These are phyloP conservation scores for Austroboletus eburneus DNA, from an alignment of 768 basidiomycete species.

Conservation along the genomic window DNA sequence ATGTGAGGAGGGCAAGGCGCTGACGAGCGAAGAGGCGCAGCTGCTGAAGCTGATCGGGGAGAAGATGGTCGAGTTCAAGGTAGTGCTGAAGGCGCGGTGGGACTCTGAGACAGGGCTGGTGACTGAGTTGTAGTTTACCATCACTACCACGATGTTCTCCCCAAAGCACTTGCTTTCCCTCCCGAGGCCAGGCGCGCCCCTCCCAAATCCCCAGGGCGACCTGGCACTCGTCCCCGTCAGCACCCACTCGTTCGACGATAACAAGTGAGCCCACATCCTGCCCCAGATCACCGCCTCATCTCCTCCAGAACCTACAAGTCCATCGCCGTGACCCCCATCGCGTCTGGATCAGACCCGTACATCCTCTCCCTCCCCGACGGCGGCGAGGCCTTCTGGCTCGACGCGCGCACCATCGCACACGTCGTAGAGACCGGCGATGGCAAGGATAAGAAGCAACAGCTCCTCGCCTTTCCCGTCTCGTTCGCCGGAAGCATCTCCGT, in stretches of 20 bases:
- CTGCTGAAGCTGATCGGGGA: conserved; percentile 88
- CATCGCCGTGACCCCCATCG: conserved; percentile 58
- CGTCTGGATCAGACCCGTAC: conserved; percentile 44
- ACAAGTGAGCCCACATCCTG: conserved; percentile 63
- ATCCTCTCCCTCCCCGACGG: conserved; percentile 60
- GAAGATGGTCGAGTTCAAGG: conserved; percentile 81
- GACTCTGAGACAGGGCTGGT: conserved; percentile 64
- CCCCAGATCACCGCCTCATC: not conserved
- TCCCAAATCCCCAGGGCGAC: conserved; percentile 67
- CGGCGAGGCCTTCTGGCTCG: conserved; percentile 79
- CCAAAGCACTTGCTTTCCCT: conserved; percentile 70
- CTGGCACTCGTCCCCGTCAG: conserved; percentile 62
- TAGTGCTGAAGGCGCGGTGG: conserved; percentile 71
- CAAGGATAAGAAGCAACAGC: conserved; percentile 43
- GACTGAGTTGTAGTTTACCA: conserved; percentile 53
- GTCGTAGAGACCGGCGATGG: conserved; percentile 52
- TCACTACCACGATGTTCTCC: no score
- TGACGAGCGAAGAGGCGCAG: conserved; percentile 88
- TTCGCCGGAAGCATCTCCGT: conserved; percentile 36
- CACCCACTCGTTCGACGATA: conserved; percentile 68
- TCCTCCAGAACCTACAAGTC: conserved; percentile 64
- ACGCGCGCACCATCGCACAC: conserved; percentile 64
- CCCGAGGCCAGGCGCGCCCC: conserved; percentile 59
- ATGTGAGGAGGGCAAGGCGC: conserved; percentile 74
- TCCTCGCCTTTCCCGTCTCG: conserved; percentile 58